Percentiles rank a stretch among this genome's conserved stretches.
Evolutionary conservation across 208 protist species (phyloP).

Genomic region (Crithidia sp.): DNA sequence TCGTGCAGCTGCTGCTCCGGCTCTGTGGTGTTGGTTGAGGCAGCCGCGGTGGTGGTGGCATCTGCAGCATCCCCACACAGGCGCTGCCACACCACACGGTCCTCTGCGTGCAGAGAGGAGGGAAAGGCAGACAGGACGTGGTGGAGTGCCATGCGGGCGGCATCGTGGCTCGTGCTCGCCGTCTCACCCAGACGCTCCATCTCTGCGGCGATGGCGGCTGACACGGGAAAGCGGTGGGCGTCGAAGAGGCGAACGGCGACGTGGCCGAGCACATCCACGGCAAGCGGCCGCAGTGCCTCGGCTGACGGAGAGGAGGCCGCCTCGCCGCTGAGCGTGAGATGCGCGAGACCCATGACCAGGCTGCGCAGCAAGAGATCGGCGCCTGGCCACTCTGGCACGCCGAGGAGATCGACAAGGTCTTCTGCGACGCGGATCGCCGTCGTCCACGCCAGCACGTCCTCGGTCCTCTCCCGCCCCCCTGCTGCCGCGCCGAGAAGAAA

Average conservation of each 20-base stretch:
- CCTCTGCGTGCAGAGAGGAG: conserved; percentile 5
- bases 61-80: conserved; percentile 1
- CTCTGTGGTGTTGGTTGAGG: not conserved
- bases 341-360: conserved; percentile 47
- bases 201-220: conserved; percentile 22
- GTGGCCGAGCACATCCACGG: conserved; percentile 68
- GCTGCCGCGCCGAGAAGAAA: conserved; percentile 37
- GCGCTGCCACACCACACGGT: conserved; percentile 19
- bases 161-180: not conserved
- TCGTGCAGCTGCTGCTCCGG: not conserved
- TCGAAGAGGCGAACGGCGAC: conserved; percentile 64
- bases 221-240: conserved; percentile 20
- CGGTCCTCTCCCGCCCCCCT: conserved; percentile 31
- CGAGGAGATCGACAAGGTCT: conserved; percentile 76
- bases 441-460: conserved; percentile 41
- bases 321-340: conserved; percentile 32
- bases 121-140: not conserved
- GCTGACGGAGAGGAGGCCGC: conserved; percentile 8
- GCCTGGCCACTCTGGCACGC: conserved; percentile 71
- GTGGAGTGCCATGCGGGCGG: conserved; percentile 13
- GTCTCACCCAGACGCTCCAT: conserved; percentile 25
- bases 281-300: conserved; percentile 45
- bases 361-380: conserved; percentile 75
- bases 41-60: not conserved
- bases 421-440: conserved; percentile 60